Evolutionary conservation across 164 flowering plant genomes (phyloP).

Genomic region (Annona cherimola): DNA sequence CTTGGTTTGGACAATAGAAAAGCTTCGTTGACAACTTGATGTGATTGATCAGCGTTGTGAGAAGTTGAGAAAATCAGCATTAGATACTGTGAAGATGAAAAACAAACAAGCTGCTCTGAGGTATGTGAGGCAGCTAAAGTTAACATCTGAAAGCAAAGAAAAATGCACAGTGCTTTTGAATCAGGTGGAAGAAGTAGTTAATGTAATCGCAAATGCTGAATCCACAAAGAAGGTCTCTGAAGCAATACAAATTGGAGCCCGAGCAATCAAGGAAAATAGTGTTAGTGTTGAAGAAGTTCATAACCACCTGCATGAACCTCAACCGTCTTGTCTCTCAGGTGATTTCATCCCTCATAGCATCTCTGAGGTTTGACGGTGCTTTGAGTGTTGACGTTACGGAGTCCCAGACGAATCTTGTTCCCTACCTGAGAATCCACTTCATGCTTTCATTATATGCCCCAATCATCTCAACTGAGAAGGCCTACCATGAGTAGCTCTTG

Average conservation of each 20-base stretch:
- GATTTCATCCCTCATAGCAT: too few relatives aligned
- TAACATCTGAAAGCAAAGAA: constrained; percentile 57
- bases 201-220: constrained; percentile 63
- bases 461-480: too few relatives aligned
- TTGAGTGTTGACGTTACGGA: too few relatives aligned
- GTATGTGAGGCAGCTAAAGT: constrained; percentile 53
- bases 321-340: too few relatives aligned
- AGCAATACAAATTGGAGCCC: constrained; percentile 72
- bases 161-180: constrained; percentile 52
- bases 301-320: constrained; percentile 43
- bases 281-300: constrained; percentile 65
- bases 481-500: too few relatives aligned
- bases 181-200: constrained; percentile 76
- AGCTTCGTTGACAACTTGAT: constrained; percentile 70
- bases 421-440: too few relatives aligned
- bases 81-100: constrained; percentile 51
- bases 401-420: too few relatives aligned
- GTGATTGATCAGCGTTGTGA: constrained; percentile 61
- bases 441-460: too few relatives aligned
- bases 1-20: constrained; percentile 70
- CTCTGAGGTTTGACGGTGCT: too few relatives aligned
- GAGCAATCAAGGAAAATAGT: constrained; percentile 60
- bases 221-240: constrained; percentile 82
- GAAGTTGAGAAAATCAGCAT: constrained; percentile 57
- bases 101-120: constrained; percentile 59